phyloP scores from a whole-genome alignment of 768 basidiomycete genomes.

The Pleurotus tuoliensis region DNA sequence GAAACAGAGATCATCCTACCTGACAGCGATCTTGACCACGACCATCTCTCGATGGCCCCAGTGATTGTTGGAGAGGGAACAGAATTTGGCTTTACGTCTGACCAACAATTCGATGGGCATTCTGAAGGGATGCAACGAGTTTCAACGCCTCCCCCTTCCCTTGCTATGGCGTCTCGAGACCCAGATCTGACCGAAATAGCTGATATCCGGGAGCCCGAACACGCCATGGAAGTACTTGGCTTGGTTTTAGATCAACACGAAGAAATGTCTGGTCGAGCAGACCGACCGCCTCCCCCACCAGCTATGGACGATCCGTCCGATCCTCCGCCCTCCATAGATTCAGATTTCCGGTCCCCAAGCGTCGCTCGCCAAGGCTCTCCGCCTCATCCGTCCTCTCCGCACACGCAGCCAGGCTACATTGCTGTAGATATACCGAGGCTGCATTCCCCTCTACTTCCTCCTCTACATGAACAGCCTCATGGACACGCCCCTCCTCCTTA shows the following conservation, averaged over 20 bases:
- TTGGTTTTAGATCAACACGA: constrained; percentile 53
- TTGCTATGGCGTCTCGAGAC: constrained; percentile 73
- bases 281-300: constrained; percentile 73
- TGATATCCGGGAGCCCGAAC: constrained; percentile 49
- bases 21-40: constrained; percentile 26
- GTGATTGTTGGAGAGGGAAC: constrained; percentile 70
- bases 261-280: constrained; percentile 31
- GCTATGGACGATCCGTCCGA: constrained; percentile 86
- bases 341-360: constrained; percentile 59
- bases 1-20: constrained; percentile 74
- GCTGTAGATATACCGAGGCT: constrained; percentile 25
- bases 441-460: constrained; percentile 26
- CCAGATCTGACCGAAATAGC: constrained; percentile 66
- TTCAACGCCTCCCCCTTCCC: constrained; percentile 68
- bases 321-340: constrained; percentile 86
- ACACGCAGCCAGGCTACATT: constrained; percentile 22
- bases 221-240: constrained; percentile 53
- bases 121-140: constrained; percentile 61
- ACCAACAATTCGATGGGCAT: constrained; percentile 81
- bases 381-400: constrained; percentile 29
- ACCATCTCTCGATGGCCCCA: constrained; percentile 28
- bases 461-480: constrained; percentile 34
- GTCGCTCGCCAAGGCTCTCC: constrained; percentile 29
- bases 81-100: constrained; percentile 66
- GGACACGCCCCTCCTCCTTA: constrained; percentile 79